phyloP scores from a whole-genome alignment of 768 basidiomycete species.

The Mycena rebaudengoi region DNA sequence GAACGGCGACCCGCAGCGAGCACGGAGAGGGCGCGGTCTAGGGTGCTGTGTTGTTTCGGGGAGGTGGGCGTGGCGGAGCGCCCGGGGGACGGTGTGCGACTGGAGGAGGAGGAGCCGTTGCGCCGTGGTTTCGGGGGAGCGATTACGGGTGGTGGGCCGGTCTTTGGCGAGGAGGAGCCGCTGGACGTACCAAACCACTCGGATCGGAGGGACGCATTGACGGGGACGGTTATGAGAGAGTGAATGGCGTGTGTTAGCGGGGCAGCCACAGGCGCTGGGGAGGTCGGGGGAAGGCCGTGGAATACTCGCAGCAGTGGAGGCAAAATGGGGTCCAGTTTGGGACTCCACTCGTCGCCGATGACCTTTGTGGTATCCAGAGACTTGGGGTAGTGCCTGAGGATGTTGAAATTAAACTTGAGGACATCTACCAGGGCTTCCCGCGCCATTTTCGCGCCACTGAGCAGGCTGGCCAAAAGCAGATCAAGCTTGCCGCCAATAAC shows the following conservation, averaged over 20 bases:
- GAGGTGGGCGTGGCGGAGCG: slow-evolving; percentile 36
- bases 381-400: slow-evolving; percentile 84
- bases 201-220: slow-evolving; percentile 60
- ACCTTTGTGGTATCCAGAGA: slow-evolving; percentile 57
- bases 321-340: slow-evolving; percentile 74
- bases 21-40: slow-evolving; percentile 68
- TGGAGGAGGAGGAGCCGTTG: slow-evolving; percentile 36
- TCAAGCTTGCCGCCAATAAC: slow-evolving; percentile 71
- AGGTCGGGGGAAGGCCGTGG: slow-evolving; percentile 67
- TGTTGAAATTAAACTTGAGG: slow-evolving; percentile 86
- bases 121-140: slow-evolving; percentile 43
- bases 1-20: slow-evolving; percentile 61
- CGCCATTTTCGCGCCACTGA: slow-evolving; percentile 60
- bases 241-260: slow-evolving; percentile 88
- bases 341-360: slow-evolving; percentile 80
- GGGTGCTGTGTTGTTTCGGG: slow-evolving; percentile 51
- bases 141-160: slow-evolving; percentile 46
- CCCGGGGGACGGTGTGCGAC: slow-evolving; percentile 51
- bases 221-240: slow-evolving; percentile 80
- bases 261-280: slow-evolving; percentile 68
- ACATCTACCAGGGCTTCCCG: slow-evolving; percentile 84
- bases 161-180: slow-evolving; percentile 42
- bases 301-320: slow-evolving; percentile 77
- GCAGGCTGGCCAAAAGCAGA: slow-evolving; percentile 55
- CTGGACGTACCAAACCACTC: slow-evolving; percentile 66